Conservation (phyloP, 164 flowering plant species). For the Nymphaea colorata region DNA sequence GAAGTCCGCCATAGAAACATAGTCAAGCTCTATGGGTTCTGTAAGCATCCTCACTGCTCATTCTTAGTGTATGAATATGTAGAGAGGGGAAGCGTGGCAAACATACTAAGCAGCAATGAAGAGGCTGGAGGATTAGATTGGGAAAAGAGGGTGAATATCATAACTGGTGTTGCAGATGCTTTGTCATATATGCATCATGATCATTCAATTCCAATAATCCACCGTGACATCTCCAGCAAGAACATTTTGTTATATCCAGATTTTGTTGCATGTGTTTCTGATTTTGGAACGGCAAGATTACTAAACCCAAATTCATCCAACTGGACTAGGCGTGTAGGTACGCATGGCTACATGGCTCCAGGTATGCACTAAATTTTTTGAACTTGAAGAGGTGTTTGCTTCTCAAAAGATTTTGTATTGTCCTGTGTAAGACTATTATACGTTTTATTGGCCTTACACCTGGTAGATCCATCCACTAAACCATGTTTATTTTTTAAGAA, state of each 20-base stretch:
- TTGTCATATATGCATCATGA: slow-evolving; percentile 64
- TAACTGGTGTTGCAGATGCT: slow-evolving; percentile 58
- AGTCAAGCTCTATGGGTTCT: slow-evolving; percentile 54
- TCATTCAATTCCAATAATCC: slow-evolving; percentile 44
- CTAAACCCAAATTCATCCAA: slow-evolving; percentile 32
- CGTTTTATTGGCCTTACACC: background rate
- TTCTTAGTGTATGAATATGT: slow-evolving; percentile 53
- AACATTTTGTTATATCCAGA: slow-evolving; percentile 40
- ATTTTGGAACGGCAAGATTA: slow-evolving; percentile 54
- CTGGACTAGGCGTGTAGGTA: slow-evolving; percentile 46
- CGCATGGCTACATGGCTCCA: slow-evolving; percentile 69
- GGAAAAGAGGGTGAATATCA: slow-evolving; percentile 33
- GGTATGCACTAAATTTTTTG: slow-evolving; percentile 20
- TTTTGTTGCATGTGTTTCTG: slow-evolving; percentile 36
- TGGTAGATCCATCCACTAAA: background rate
- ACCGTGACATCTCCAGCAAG: slow-evolving; percentile 46
- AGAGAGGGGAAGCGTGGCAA: slow-evolving; percentile 43
- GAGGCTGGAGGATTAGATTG: slow-evolving; percentile 27
- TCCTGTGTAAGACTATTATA: background rate
- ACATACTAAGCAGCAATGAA: slow-evolving; percentile 19
- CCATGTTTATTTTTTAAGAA: no score
- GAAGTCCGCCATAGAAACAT: slow-evolving; percentile 53
- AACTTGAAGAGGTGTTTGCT: no score
- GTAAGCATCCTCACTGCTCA: slow-evolving; percentile 22
- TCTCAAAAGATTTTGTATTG: background rate